phyloP scores from a whole-genome alignment of 2,329 filamentous ascomycete genomes.

The Aspergillaceae sp. region DNA sequence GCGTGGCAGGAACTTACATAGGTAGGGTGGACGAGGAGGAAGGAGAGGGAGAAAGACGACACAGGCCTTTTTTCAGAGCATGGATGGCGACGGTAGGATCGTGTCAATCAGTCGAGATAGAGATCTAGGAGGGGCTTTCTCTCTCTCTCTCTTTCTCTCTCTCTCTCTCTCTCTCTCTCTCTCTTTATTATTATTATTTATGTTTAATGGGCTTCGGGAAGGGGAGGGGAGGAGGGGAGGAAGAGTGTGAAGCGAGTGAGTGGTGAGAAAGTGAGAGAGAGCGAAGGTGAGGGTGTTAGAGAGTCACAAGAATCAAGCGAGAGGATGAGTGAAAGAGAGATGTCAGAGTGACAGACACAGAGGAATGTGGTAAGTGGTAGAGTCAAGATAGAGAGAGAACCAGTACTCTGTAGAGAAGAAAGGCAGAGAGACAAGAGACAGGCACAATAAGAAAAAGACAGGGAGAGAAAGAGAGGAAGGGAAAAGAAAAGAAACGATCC shows the following conservation, averaged over 20 bases:
- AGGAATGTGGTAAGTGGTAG: too few relatives aligned
- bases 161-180: too few relatives aligned
- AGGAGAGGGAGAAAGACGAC: constrained; percentile 2
- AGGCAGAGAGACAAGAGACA: not conserved
- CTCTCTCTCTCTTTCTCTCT: too few relatives aligned
- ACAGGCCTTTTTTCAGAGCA: constrained; percentile 15
- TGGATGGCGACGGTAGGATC: constrained; percentile 13
- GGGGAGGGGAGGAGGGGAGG: constrained; percentile 1
- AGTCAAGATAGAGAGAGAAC: constrained; percentile 3
- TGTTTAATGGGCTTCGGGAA: too few relatives aligned
- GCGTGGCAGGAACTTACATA: constrained; percentile 6
- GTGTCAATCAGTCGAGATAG: constrained; percentile 6
- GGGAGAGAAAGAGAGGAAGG: not conserved
- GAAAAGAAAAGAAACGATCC: not conserved
- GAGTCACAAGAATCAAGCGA: not conserved
- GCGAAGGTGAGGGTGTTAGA: not conserved
- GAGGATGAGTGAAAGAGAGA: not conserved
- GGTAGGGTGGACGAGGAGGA: constrained; percentile 12
- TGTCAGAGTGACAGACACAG: not conserved
- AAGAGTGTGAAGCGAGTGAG: constrained; percentile 6
- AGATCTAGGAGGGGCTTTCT: too few relatives aligned
- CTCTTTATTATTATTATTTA: too few relatives aligned
- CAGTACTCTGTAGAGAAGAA: not conserved
- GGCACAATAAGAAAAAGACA: constrained; percentile 3
- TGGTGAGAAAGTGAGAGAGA: not conserved